phyloP scores from a whole-genome alignment of 177 flowering plant species.

The Vitis hybrid region DNA sequence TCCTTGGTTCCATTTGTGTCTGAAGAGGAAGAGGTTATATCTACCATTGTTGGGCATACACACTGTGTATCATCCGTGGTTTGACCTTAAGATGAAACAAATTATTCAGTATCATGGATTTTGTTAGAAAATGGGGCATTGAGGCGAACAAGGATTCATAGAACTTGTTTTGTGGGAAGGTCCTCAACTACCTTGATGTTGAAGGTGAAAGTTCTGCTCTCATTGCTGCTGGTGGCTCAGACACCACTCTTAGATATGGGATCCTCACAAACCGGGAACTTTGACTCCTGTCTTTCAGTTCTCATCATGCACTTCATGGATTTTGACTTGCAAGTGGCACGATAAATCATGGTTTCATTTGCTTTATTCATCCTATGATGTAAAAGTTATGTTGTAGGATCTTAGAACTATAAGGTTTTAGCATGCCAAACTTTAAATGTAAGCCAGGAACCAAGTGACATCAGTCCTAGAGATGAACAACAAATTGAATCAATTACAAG shows the following conservation, averaged over 20 bases:
- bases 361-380: slow-evolving; percentile 84
- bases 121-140: slow-evolving; percentile 86
- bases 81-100: slow-evolving; percentile 65
- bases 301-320: slow-evolving; percentile 83
- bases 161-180: slow-evolving; percentile 77
- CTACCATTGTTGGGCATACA: slow-evolving; percentile 85
- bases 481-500: too few relatives aligned
- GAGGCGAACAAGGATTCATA: slow-evolving; percentile 72
- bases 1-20: too few relatives aligned
- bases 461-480: too few relatives aligned
- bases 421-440: too few relatives aligned
- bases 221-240: slow-evolving; percentile 88
- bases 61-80: slow-evolving; percentile 83
- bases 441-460: too few relatives aligned
- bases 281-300: slow-evolving; percentile 79
- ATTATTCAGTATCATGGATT: slow-evolving; percentile 92
- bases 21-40: slow-evolving; percentile 61
- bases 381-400: slow-evolving; percentile 96
- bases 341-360: slow-evolving; percentile 69
- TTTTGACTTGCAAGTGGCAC: slow-evolving; percentile 96
- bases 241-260: slow-evolving; percentile 82
- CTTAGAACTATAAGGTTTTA: slow-evolving; percentile 56
- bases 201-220: slow-evolving; percentile 90
- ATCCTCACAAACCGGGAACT: slow-evolving; percentile 95
- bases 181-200: slow-evolving; percentile 69